phyloP scores from a whole-genome alignment of 768 basidiomycete genomes.

The Trametes maxima region DNA sequence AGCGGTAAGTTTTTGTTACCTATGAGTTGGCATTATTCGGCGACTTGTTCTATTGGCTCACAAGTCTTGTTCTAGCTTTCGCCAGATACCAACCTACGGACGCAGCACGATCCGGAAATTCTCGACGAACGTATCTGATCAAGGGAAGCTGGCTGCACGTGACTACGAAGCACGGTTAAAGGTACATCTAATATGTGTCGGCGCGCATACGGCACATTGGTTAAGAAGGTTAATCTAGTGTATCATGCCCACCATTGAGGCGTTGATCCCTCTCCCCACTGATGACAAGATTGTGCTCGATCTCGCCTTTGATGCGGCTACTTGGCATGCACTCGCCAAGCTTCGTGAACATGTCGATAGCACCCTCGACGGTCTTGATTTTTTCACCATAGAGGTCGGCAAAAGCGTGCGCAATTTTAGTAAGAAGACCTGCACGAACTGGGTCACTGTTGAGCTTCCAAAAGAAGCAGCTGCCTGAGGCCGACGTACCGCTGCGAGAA shows the following conservation, averaged over 20 bases:
- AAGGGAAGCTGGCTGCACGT: not conserved
- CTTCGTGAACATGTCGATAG: not conserved
- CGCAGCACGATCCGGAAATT: not conserved
- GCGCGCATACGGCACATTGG: not conserved
- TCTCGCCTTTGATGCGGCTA: not conserved
- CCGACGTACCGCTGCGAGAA: not conserved
- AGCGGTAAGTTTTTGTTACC: conserved; percentile 4
- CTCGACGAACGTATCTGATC: not conserved
- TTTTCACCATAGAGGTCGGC: not conserved
- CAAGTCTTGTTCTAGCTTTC: not conserved
- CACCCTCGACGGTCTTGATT: not conserved
- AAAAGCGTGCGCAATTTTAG: not conserved
- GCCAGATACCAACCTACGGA: not conserved
- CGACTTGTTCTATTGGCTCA: not conserved
- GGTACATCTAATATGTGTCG: not conserved
- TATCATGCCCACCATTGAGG: not conserved
- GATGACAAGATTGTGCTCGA: not conserved
- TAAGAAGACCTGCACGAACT: not conserved
- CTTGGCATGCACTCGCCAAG: not conserved
- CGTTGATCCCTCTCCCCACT: not conserved
- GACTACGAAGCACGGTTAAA: not conserved
- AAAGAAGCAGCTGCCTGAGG: conserved; percentile 1
- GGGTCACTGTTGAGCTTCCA: not conserved
- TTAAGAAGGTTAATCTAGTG: not conserved
- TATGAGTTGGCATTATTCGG: not conserved